A percentile compares a stretch with the other conserved stretches of the same genome.
Conservation (phyloP, 805 yeast genomes). For the Candida caryicola region DNA sequence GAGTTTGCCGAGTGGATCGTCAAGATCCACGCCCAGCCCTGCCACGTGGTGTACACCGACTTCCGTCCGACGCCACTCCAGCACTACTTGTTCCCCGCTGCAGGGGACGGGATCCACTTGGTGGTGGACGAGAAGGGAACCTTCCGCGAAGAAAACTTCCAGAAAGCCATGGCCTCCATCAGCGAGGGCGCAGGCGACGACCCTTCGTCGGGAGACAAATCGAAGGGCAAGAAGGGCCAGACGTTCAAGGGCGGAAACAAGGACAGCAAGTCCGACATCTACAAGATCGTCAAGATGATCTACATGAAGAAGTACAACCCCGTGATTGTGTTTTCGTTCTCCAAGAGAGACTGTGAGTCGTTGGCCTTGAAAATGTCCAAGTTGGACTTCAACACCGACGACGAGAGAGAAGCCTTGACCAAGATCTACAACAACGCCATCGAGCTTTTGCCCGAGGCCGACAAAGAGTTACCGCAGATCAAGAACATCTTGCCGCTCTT, state of each 20-base stretch:
- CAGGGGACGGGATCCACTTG: conserved; percentile 94
- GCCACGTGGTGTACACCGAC: conserved; percentile 97
- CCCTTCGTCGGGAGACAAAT: conserved; percentile 55
- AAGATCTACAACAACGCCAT: conserved; percentile 91
- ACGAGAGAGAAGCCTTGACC: conserved; percentile 86
- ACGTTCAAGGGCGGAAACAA: conserved; percentile 84
- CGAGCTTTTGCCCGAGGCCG: conserved; percentile 81
- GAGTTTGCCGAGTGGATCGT: conserved; percentile 99
- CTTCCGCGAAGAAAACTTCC: conserved; percentile 96
- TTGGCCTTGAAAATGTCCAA: conserved; percentile 94
- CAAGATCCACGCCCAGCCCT: conserved; percentile 90
- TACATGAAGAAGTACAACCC: conserved; percentile 96
- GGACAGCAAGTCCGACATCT: conserved; percentile 79
- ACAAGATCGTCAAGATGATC: conserved; percentile 96
- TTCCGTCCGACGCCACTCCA: conserved; percentile 98
- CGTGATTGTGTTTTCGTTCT: conserved; percentile 96
- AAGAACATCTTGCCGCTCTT: conserved; percentile 85
- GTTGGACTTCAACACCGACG: conserved; percentile 89
- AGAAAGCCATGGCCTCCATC: conserved; percentile 95
- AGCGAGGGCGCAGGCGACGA: conserved; percentile 83
- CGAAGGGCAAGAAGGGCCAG: conserved; percentile 73
- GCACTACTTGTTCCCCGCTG: conserved; percentile 97
- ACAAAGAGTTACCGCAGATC: conserved; percentile 91
- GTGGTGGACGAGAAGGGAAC: conserved; percentile 97
- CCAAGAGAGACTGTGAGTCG: conserved; percentile 94